Base-by-base conservation (phyloP, 2,329 filamentous ascomycete genomes). In the Colletotrichum higginsianum region DNA sequence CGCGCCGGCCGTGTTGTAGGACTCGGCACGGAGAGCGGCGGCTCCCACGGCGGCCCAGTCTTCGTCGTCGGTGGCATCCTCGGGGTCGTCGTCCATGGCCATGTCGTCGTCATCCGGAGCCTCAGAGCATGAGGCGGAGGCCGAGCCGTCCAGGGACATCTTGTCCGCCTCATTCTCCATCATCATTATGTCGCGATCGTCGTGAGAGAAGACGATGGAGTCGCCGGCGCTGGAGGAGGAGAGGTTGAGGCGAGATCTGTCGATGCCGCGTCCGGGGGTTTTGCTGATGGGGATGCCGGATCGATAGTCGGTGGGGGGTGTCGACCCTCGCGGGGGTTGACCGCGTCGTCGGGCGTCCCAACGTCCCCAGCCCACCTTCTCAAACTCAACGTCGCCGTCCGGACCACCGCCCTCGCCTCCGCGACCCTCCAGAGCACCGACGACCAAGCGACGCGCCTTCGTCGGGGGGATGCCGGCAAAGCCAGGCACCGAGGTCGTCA, bases 291-390 rank as follows among this genome's bases (percentile, higher is more conserved):
- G 89, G 73, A 92, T 91, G 74, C 86, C 87, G 38, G 84, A 80
- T 57, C 84, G 81, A 76, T 85, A 86, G 79, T 80, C 78, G 75
- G 77, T 84, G 80, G 80, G 85, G 79, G 75, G 80, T 77, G 76
- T 81, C 79, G 80, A 85, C 64, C 67, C 78, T 75, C 86, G 85
- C 73, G 84, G 77, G 53, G 88, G 84, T 73, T 93, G 89, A 66
- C 92, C 93, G 77, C 90, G 90, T 80, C 90, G 88, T 79, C 91
- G 91, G 73, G 95, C 96, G 82, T 97, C 93, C 96, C 96, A 99
- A 75, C 95, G 91, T 71, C 96, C 96, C 96, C 96, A 98, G 79
- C 96, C 96, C 71, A 98, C 94, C 86, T 98, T 98, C 82, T 97
- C 93, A 79, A 97, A 98, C 79, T 92, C 88, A 77, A 96, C 92